A percentile compares a stretch with the other conserved stretches of the same genome.
Conservation (phyloP, 352 stramenopile species). For the Phytophthora quininea region DNA sequence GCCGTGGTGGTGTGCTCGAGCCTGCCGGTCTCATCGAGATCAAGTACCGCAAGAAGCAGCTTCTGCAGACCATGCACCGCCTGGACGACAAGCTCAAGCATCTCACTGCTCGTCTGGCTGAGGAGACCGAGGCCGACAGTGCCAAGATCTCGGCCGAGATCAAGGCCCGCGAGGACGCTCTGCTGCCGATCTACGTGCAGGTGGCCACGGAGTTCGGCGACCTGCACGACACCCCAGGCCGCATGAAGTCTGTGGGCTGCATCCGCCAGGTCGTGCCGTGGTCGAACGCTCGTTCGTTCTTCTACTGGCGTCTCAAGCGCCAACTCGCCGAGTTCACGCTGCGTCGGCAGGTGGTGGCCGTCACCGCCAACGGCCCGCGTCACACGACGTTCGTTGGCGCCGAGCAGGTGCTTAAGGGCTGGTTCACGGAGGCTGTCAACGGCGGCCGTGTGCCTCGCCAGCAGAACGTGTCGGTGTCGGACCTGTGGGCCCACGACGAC, state of each 20-base stretch:
- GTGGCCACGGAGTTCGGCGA: constrained; percentile 99
- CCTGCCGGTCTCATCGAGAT: constrained; percentile 98
- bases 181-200: constrained; percentile 98
- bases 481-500: constrained; percentile 72
- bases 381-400: constrained; percentile 53
- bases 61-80: constrained; percentile 96
- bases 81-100: constrained; percentile 94
- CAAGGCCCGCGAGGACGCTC: constrained; percentile 89
- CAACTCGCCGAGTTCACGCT: constrained; percentile 97
- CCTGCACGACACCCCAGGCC: constrained; percentile 99
- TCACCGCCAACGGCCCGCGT: constrained; percentile 35
- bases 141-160: constrained; percentile 91
- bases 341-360: constrained; percentile 59
- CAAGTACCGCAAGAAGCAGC: constrained; percentile 99
- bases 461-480: constrained; percentile 66
- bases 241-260: constrained; percentile 99
- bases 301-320: constrained; percentile 98
- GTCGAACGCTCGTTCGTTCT: constrained; percentile 95
- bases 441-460: constrained; percentile 67
- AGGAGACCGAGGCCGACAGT: constrained; percentile 52
- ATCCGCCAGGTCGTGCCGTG: constrained; percentile 98
- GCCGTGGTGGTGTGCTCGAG: constrained; percentile 98
- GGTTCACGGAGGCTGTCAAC: constrained; percentile 86
- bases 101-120: constrained; percentile 80
- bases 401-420: constrained; percentile 73